A percentile compares a stretch with the other conserved stretches of the same genome.
phyloP scores from a whole-genome alignment of 1,284 basidiomycete species.

The Erythrobasidium hasegawianum region DNA sequence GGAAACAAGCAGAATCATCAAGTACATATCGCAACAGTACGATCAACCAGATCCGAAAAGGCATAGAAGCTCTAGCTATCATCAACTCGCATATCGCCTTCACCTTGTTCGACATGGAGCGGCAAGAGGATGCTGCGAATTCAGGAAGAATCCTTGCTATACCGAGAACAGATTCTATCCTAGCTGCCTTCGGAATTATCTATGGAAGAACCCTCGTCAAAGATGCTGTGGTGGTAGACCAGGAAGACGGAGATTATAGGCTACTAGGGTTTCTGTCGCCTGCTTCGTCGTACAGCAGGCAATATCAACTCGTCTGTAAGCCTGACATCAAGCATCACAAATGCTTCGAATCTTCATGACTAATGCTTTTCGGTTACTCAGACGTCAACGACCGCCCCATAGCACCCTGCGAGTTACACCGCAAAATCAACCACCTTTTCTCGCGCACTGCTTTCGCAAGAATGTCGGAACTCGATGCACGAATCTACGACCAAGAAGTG shows the following conservation, averaged over 20 bases:
- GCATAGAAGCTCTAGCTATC: conserved; percentile 67
- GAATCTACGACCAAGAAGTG: conserved; percentile 15
- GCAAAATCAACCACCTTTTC: conserved; percentile 64
- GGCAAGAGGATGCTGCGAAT: background rate
- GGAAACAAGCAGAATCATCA: conserved; percentile 38
- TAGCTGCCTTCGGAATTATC: background rate
- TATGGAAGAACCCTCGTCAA: conserved; percentile 16
- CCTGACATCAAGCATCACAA: background rate
- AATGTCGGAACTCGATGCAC: conserved; percentile 53
- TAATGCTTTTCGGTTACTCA: conserved; percentile 49
- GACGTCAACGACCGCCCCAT: conserved; percentile 79
- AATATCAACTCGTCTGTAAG: conserved; percentile 41
- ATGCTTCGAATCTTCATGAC: background rate
- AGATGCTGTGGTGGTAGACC: background rate
- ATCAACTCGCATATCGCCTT: conserved; percentile 68
- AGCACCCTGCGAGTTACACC: conserved; percentile 64
- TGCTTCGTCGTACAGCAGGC: conserved; percentile 38
- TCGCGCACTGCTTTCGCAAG: conserved; percentile 64
- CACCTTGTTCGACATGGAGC: conserved; percentile 58
- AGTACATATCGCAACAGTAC: conserved; percentile 53
- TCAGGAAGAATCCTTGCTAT: background rate
- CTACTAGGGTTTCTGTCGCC: conserved; percentile 40
- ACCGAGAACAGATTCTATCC: background rate
- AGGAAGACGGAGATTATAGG: background rate
- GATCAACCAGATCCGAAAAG: conserved; percentile 62